Evolutionary conservation across 2,329 filamentous ascomycete species (phyloP).

Genomic region (Monosporascus sp.): DNA sequence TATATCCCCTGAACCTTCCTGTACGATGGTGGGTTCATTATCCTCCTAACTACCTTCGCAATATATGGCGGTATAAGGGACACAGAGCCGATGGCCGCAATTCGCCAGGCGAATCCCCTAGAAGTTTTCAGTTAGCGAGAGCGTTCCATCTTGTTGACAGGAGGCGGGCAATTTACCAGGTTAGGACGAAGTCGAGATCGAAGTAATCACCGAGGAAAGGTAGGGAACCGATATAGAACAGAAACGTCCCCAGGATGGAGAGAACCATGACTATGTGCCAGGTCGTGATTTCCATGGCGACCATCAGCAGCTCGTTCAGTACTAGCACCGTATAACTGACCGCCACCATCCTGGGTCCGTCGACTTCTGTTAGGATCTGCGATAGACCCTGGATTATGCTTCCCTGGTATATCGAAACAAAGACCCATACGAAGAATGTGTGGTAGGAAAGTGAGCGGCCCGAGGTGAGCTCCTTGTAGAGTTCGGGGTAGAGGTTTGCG

Average conservation of each 20-base stretch:
- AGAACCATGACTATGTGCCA: constrained; percentile 94
- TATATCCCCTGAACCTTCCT: constrained; percentile 75
- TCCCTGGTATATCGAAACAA: constrained; percentile 92
- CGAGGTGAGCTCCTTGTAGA: constrained; percentile 94
- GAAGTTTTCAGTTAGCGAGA: neutral
- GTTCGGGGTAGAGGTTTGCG: constrained; percentile 90
- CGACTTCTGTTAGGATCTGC: constrained; percentile 77
- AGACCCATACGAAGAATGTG: constrained; percentile 95
- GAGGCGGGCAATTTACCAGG: constrained; percentile 42
- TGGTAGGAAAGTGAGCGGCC: constrained; percentile 84
- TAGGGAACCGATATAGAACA: constrained; percentile 74
- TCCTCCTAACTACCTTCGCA: constrained; percentile 77
- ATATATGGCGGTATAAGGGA: constrained; percentile 82
- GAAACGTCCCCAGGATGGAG: constrained; percentile 74
- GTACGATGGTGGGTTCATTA: constrained; percentile 88
- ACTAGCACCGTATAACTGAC: constrained; percentile 90
- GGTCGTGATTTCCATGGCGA: constrained; percentile 90
- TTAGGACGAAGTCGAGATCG: constrained; percentile 74
- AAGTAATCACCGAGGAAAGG: constrained; percentile 90
- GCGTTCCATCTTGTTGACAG: no score
- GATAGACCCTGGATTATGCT: constrained; percentile 91
- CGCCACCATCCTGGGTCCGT: constrained; percentile 72
- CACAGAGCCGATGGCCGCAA: constrained; percentile 72
- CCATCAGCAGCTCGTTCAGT: constrained; percentile 94
- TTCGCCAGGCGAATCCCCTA: constrained; percentile 84